Base-by-base conservation (phyloP, 768 basidiomycete species). In the Lactifluus pinguis region DNA sequence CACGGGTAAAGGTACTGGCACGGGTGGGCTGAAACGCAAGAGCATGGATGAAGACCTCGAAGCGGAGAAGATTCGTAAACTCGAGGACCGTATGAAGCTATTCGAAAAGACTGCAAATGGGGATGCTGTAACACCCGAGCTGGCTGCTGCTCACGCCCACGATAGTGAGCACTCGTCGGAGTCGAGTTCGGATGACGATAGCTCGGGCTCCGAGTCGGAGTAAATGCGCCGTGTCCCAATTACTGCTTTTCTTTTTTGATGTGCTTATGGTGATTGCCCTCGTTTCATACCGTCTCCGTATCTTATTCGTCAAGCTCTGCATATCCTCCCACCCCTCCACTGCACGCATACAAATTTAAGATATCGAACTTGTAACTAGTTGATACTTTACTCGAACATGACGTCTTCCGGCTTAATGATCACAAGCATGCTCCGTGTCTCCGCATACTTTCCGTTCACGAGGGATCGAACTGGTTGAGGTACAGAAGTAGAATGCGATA, bases 21-120 rank as follows among this genome's bases (percentile, higher is more conserved):
- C 92, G 4, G 94, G 92, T 47, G 92, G 94, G 9, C 76, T 92
- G 50, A 92, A 94, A 72, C 85, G 93, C 60, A 93, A 94, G 80
- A 91, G 88, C 70, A 95, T 98, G 90, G 93, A 98, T 70, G 94
- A 98, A 76, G 90, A 92, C 65, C 88, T 87, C 38, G 95, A 99
- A 75, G 88, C 91, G 8, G 93, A 92, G 77, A 92, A 95, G 78
- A 99, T 99, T 69, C 83, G 88, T 53, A 80, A 84, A 72, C 80
- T 99, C 47, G 95, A 99, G 74, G 86, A 86, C 68, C 85, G 92
- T 63, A 86, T 98, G 77, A 80, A 82, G 32, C 79, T 90, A 34
- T 95, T 98, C 71, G 87, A 93, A 51, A 77, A 83, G 62, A 57
- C 61, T 7, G 32, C 61, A 15, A 69, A 69, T 41, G 75, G 77